Base-by-base conservation (phyloP, 345 rosid species). In the Capsella bursapastoris region DNA sequence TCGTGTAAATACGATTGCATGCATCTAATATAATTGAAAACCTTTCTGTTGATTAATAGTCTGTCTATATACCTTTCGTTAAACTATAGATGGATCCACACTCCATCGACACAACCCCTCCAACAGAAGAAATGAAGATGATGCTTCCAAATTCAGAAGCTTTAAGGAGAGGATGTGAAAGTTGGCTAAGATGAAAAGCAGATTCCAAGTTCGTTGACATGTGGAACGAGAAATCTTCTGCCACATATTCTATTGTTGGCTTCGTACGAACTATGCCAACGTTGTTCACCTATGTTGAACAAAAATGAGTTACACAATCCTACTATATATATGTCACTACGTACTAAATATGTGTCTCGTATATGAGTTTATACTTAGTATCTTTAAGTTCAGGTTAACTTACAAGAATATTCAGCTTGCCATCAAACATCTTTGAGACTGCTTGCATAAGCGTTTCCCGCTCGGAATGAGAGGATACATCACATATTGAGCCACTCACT, bases 81-180 rank as follows among this genome's bases (percentile, higher is more conserved):
- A 69, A 31, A 69, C 73, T 4, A 69, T 68, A 68, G 13, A 68
- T 29, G 18, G 73, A 56, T 68, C 73, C 64, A 68, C 64, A 44
- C 3, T 43, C 55, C 31, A 56, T 31, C 10, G 73, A 56, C 2
- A 68, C 73, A 56, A 56, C 43, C 18, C 73, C 73, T 41, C 22
- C 73, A 29, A 56, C 44, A 29, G 73, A 68, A 2, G 73, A 56
- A 15, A 29, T 43, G 4, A 68, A 68, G 44, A 56, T n/a, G 1
- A 70, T 70, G 66, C 49, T 70, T 58, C 74, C 74, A 70, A 0
- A 47, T 9, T 32, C 12, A 1, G 74, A 70, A 59, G 66, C 66
- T 11, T 69, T 69, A 57, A 69, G n/a, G n/a, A 69, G 44, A 16
- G 75, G 67, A 71, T 71, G 67, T 49, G 75, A 61, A 61, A 71